Base-by-base conservation (phyloP, 2,329 filamentous ascomycete genomes). In the Stemphylium lycopersici region DNA sequence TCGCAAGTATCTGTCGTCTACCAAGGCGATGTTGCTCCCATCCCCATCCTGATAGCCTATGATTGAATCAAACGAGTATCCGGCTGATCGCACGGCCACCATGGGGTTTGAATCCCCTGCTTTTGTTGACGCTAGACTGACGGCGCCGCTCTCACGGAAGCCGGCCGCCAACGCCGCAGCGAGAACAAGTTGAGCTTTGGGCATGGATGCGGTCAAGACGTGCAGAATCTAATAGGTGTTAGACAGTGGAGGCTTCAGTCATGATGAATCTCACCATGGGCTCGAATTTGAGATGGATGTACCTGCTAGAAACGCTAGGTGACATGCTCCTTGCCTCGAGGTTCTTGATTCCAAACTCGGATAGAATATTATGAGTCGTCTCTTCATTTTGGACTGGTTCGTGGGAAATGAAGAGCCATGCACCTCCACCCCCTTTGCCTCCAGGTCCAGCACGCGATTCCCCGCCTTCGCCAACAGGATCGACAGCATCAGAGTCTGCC, bases 361-460 rank as follows among this genome's bases (percentile, higher is more conserved):
- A 45, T 40, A 66, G 56, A 24, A 70, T 65, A 22, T 62, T 43
- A 29, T 51, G 51, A 6, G 43, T 34, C 38, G 41, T 45, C 20
- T 61, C 22, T 18, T 36, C 41, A 10, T 63, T 38, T 40, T 72
- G 61, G 32, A 93, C 77, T 1, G 90, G 85, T 63, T 91, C 87
- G 77, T 98, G 93, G 48, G 90, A 93, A 48, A 96, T 90, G 76
- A 88, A 96, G 24, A 97, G 76, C 93, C 93, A 98, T 51, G 81
- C 81, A 8, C 93, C 68, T 49, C 68, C 91, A 6, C 87, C 90
- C 8, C 93, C 93, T 73, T 97, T 97, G 1, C 92, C 93, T 0
- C 92, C 91, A 1, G 88, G 83, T 3, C 86, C 85, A 7, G 87
- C 87, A 57, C 76, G 78, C 50, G 76, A 68, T 41, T 56, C 59